Base-by-base conservation (phyloP, 2,329 filamentous ascomycete species). In the Didymella pomorum region DNA sequence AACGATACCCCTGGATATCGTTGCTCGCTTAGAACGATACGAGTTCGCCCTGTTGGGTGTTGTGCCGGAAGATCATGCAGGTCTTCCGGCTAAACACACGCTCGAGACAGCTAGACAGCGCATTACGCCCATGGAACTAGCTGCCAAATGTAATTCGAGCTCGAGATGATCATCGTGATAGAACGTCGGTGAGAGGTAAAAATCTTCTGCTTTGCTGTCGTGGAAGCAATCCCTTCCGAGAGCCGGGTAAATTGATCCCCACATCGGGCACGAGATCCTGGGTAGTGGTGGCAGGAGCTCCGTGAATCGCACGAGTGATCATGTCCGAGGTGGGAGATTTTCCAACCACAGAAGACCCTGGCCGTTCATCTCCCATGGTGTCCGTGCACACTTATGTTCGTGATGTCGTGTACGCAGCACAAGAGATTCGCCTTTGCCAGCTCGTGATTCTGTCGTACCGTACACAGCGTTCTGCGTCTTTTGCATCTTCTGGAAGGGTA, bases 21-120 rank as follows among this genome's bases (percentile, higher is more conserved):
- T 62, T 65, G 67, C 66, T 67, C 64, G 61, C 68, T 71, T 66
- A 66, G 25, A 63, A 64, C 61, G 57, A 66, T 62, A 68, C 60
- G 64, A 63, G 58, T 63, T 46, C 56, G 56, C 67, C 66, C 29
- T 48, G 28, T 58, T 35, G 50, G 47, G 49, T 39, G 29, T n/a
- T 33, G 31, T 33, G 31, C 71, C 69, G 72, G 72, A 62, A 74
- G 71, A 75, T 76, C 70, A 75, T 72, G 71, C 67, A 68, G 51
- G 63, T 59, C 65, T 68, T 35, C 63, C 61, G 66, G 68, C 60
- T 58, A 61, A 63, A 57, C 58, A 70, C 64, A 64, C 61, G 63
- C 61, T 61, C 37, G 37, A 48, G 20, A 53, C 39, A 44, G 26
- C 23, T 26, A 43, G 41, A 21, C 41, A 43, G 37, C 48, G 43